Conservation (phyloP, 768 basidiomycete species). For the Mrakia frigida region DNA sequence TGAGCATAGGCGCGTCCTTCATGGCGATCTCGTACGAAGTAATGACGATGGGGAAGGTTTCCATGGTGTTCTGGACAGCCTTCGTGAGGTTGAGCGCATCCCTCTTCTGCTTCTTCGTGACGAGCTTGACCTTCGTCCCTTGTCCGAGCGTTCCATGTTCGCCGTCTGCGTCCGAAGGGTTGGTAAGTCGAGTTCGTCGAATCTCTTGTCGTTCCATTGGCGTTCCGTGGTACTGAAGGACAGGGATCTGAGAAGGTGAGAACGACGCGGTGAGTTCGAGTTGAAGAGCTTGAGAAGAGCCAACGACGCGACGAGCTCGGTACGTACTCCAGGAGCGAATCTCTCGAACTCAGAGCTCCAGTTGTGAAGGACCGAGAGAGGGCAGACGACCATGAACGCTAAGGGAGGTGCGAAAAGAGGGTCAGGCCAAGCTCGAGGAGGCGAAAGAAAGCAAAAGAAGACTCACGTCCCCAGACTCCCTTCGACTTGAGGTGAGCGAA, state of each 20-base stretch:
- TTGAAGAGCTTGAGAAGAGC: neutral
- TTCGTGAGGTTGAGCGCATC: neutral
- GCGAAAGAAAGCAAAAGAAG: neutral
- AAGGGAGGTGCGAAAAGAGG: slow-evolving; percentile 26
- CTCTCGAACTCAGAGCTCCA: slow-evolving; percentile 80
- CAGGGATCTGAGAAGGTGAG: slow-evolving; percentile 59
- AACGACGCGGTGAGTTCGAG: neutral
- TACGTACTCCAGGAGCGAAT: slow-evolving; percentile 68
- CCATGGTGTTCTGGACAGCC: slow-evolving; percentile 18
- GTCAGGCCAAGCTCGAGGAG: neutral
- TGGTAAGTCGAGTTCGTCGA: slow-evolving; percentile 57
- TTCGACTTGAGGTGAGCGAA: slow-evolving; percentile 80
- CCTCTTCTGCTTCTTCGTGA: slow-evolving; percentile 6
- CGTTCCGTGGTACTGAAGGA: slow-evolving; percentile 84
- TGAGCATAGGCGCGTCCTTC: slow-evolving; percentile 16
- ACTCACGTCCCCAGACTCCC: slow-evolving; percentile 34
- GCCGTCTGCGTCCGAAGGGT: slow-evolving; percentile 30
- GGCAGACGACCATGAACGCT: slow-evolving; percentile 84
- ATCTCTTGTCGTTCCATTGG: slow-evolving; percentile 75
- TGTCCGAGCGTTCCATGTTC: neutral
- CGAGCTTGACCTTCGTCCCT: neutral
- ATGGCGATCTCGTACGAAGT: slow-evolving; percentile 31
- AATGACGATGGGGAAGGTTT: slow-evolving; percentile 29
- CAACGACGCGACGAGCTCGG: neutral
- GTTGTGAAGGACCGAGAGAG: slow-evolving; percentile 86